Evolutionary conservation across 2,329 filamentous ascomycete genomes (phyloP).

Genomic region (Trichoderma sp.): DNA sequence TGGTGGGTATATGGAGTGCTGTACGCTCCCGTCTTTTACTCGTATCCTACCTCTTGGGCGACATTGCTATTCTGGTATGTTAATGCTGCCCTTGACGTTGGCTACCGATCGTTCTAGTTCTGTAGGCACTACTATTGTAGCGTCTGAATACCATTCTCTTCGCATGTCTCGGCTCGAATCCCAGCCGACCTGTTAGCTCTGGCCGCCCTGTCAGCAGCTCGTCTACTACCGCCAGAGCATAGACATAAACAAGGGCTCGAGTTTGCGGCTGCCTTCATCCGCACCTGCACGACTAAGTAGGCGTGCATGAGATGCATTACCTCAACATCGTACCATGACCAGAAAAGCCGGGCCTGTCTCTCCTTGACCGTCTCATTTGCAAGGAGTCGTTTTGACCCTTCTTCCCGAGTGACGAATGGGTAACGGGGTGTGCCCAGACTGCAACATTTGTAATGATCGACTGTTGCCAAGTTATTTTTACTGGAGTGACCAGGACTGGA

Average conservation of each 20-base stretch:
- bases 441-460: too few relatives aligned
- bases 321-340: constrained; percentile 14
- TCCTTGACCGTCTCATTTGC: constrained; percentile 6
- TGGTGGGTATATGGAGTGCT: too few relatives aligned
- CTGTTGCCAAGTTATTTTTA: too few relatives aligned
- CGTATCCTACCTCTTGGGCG: too few relatives aligned
- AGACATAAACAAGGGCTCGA: background rate
- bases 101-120: background rate
- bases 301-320: constrained; percentile 12
- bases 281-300: background rate
- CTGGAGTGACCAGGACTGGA: too few relatives aligned
- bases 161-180: background rate
- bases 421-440: too few relatives aligned
- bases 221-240: background rate
- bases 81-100: too few relatives aligned
- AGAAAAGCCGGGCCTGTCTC: background rate
- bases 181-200: background rate
- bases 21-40: too few relatives aligned
- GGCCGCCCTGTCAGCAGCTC: constrained; percentile 1
- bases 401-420: background rate
- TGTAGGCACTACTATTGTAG: background rate
- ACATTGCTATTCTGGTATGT: background rate
- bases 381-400: background rate
- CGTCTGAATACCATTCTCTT: background rate
- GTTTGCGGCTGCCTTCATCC: too few relatives aligned